Base-by-base conservation (phyloP, 257 asterid genomes). In the Cordia subcordata region DNA sequence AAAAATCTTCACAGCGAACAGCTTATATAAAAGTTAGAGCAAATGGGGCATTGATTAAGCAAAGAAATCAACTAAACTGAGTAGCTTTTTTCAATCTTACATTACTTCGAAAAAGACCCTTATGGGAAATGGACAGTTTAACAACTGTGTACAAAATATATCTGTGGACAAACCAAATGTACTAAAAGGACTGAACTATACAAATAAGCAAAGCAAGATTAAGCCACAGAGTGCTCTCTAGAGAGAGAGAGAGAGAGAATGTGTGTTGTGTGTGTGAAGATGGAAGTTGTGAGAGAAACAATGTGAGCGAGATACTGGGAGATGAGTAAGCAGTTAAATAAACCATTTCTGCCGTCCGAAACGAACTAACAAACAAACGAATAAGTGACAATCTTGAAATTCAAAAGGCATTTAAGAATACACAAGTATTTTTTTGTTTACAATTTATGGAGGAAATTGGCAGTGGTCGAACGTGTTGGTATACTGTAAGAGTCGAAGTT, bases 271-370 rank as follows among this genome's bases (percentile, higher is more conserved):
- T 53, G 40, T 53, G 40, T 18, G 53, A 33, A 15, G 60, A 32
- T 18, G 64, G 60, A 62, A 62, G 42, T 61, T 22, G 50, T 40
- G 40, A 68, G 65, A 45, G 58, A 39, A 68, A 56, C 44, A 19
- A 58, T 22, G 74, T 19, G 66, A 57, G 63, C 33, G 62, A 69
- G 69, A 64, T 57, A 44, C 61, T 69, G 69, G 16, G 56, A 11
- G 61, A 40, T 56, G 69, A 63, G 62, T 42, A 69, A 63, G 66
- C 69, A 50, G 8, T 42, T 62, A 69, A 63, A 62, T 62, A 69
- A 57, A 17, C 39, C 20, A 2, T 57, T 63, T 49, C 50, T 40
- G 65, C 60, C 42, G 74, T 62, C 53, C 60, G 20, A 53, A 53
- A 57, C 42, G 50, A 20, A 55, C 64, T 49, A 51, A 52, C 37